Conservation (phyloP, 495 filamentous ascomycete species). For the Haplographium delicatum region DNA sequence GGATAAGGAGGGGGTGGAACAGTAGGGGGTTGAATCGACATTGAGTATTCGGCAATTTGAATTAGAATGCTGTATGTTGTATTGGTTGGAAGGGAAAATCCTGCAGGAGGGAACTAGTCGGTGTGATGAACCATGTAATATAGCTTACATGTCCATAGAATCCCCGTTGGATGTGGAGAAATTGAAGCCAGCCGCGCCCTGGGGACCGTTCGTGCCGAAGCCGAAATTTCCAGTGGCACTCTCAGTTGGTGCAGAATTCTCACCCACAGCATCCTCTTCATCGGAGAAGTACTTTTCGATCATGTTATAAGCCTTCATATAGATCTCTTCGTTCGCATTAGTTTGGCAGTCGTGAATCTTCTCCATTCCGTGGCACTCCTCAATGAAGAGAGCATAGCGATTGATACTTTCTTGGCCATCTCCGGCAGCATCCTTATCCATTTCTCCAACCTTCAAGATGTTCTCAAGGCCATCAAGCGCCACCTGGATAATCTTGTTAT, state of each 20-base stretch:
- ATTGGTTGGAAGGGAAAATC: constrained; percentile 1
- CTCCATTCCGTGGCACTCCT: constrained; percentile 98
- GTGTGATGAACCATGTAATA: neutral
- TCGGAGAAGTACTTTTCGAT: constrained; percentile 99
- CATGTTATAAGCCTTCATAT: constrained; percentile 99
- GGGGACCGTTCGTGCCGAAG: constrained; percentile 69
- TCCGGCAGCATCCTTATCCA: constrained; percentile 85
- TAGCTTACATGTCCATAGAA: constrained; percentile 96
- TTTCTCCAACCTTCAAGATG: constrained; percentile 97
- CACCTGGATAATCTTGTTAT: constrained; percentile 99
- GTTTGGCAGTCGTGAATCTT: constrained; percentile 99
- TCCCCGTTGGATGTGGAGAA: constrained; percentile 89
- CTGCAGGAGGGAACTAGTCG: constrained; percentile 7
- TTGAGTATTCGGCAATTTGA: constrained; percentile 14
- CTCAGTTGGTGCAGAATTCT: constrained; percentile 45
- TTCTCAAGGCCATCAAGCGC: constrained; percentile 98
- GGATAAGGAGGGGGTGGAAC: neutral
- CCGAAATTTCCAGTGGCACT: constrained; percentile 73
- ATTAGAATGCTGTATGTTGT: constrained; percentile 14
- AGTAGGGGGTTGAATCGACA: neutral
- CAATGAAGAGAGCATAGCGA: constrained; percentile 95
- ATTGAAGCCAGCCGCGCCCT: constrained; percentile 78
- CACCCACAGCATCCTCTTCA: constrained; percentile 81
- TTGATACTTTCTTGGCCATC: constrained; percentile 79
- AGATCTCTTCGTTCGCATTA: constrained; percentile 99